Base-by-base conservation (phyloP, 139 green algal species). In the Chlorella sp. region DNA sequence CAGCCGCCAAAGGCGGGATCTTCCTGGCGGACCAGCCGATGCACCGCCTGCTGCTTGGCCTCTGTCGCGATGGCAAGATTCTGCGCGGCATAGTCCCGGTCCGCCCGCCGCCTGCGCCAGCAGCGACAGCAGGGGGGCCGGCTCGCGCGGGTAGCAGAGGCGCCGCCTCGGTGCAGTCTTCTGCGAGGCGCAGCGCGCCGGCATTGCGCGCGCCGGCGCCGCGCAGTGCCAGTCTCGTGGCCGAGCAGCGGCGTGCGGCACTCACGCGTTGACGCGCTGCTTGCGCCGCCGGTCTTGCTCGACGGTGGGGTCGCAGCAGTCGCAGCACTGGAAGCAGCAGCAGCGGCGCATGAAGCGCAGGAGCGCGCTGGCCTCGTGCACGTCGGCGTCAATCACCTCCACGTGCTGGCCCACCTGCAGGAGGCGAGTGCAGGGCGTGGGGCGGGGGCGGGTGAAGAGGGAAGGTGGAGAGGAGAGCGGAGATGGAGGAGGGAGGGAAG, bases 291-390 rank as follows among this genome's bases (percentile, higher is more conserved):
- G 56, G 59, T 82, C 76, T 12, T 36, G 36, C 29, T 77, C 31
- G 19, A 63, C 40, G 8, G 51, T 67, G 7, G 58, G 60, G 67
- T 80, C 78, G 64, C 66, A 72, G 78, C 60, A 71, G 58, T 71
- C 71, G 71, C 70, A 84, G 73, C 78, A 84, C 61, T 77, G 73
- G 64, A 73, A 56, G 67, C 72, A 82, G 67, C 78, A 84, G 36
- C 73, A 84, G 67, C 78, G 73, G 27, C 53, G 78, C 78, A 84
- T 84, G 63, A 82, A 84, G 27, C 51, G 31, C 29, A 84, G 40
- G 15, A 84, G 14, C 41, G 43, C 46, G 33, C 38, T 61, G 12
- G 78, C 72, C 67, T 84, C 78, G 11, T 55, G 11, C 45, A 79
- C 72, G 31, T 79, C 72, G 29, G 50, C 50, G 12, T 79, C 58